phyloP scores from a whole-genome alignment of 805 yeast genomes.

The Debaryomyces maramus region DNA sequence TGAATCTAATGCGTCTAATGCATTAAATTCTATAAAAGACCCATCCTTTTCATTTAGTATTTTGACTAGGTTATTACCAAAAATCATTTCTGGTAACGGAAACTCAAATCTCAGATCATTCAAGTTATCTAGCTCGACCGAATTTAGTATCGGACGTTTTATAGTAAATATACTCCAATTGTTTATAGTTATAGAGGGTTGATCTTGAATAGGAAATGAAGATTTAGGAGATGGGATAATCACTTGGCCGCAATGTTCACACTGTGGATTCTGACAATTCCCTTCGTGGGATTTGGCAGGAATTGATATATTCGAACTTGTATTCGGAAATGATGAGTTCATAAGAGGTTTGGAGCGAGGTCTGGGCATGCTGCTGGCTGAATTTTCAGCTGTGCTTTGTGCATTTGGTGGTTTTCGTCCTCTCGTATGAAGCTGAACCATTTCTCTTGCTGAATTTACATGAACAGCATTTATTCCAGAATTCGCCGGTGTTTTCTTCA shows the following conservation, averaged over 20 bases:
- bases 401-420: constrained; percentile 28
- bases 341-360: background rate
- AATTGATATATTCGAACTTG: constrained; percentile 23
- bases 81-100: constrained; percentile 97
- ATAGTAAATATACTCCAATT: constrained; percentile 77
- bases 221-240: constrained; percentile 79
- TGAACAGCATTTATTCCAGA: constrained; percentile 56
- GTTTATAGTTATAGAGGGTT: constrained; percentile 66
- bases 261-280: constrained; percentile 45
- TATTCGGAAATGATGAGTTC: background rate
- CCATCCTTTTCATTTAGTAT: constrained; percentile 41
- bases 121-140: constrained; percentile 69
- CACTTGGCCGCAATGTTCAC: constrained; percentile 67
- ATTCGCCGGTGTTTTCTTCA: constrained; percentile 1
- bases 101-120: constrained; percentile 60
- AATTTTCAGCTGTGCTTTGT: background rate
- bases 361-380: background rate
- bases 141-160: constrained; percentile 74
- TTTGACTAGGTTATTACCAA: constrained; percentile 75
- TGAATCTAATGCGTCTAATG: constrained; percentile 65
- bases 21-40: constrained; percentile 62
- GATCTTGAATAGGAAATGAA: constrained; percentile 58
- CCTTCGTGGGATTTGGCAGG: constrained; percentile 46
- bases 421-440: constrained; percentile 52
- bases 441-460: constrained; percentile 61